Evolutionary conservation across 768 basidiomycete genomes (phyloP), one percentile per base, ranked within the genome.

Genomic region (Leccinum subgranulosum): DNA sequence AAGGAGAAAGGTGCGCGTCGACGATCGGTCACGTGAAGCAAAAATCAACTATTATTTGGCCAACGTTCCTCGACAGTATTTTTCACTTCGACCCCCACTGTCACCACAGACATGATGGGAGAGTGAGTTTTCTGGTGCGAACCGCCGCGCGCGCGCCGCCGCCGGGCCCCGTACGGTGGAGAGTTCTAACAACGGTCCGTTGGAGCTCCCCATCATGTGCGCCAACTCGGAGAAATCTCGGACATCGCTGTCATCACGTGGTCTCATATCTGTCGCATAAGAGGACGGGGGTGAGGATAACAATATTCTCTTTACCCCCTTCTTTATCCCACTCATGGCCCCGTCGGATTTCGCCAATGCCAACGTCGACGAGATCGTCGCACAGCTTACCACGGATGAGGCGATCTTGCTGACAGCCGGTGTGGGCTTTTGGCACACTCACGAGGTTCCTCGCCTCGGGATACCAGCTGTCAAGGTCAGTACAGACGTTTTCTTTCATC

Each of bases 361-460:
- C 6, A 68, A 84, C 66, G 75, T 92, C 49, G 75, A 80, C 59
- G 77, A 84, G 48, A 73, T 90, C 53, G 74, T 91, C 51, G 80
- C 83, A n/a, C 75, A 82, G 55, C 73, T 92, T 59, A 87, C 86
- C 2, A 84, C 81, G 0, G 88, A 90, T 36, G 90, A 92, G 65
- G 85, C 88, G 0, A 88, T 91, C 64, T 73, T 77, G 43, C 76
- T 92, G 25, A 87, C 81, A 6, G 86, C 86, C 2, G 90, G 88
- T 17, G 86, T 85, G 19, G 88, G 88, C 15, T 87, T 87, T 66
- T 91, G 89, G 90, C 82, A 87, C 63, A 90, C 90, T 0, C 81
- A 84, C 54, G 75, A 74, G 19, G 73, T 92, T 25, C 80, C 86
- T 19, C 76, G 88, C 8, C 76, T 90, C 2, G 84, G 86, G 2